Percentiles rank a stretch among this genome's conserved stretches.
Evolutionary conservation across 1,139 yeast genomes (phyloP).

Genomic region (Hansenula sp.): DNA sequence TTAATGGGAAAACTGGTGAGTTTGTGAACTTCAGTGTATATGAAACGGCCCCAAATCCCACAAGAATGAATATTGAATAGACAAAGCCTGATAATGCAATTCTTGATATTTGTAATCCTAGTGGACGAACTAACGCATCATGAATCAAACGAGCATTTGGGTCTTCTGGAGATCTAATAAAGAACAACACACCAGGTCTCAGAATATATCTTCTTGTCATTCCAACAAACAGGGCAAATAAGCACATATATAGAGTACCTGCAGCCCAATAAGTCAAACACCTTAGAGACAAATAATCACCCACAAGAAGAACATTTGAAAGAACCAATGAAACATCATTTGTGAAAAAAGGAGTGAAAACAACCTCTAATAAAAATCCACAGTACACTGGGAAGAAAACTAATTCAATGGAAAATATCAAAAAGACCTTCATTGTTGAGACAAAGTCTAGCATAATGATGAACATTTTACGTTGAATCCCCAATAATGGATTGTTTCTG

Average conservation of each 20-base stretch:
- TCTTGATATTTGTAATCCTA: conserved; percentile 66
- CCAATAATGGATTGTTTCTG: conserved; percentile 40
- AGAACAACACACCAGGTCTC: conserved; percentile 85
- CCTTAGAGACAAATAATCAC: conserved; percentile 21
- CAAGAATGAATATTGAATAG: conserved; percentile 65
- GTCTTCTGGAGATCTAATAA: conserved; percentile 92
- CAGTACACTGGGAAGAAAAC: conserved; percentile 82
- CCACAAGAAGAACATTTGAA: conserved; percentile 21
- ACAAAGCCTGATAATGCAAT: conserved; percentile 72
- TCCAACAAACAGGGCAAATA: conserved; percentile 81
- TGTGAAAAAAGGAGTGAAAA: conserved; percentile 51
- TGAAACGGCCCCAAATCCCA: conserved; percentile 71
- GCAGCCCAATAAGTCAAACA: conserved; percentile 54
- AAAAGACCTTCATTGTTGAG: conserved; percentile 67
- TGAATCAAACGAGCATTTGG: conserved; percentile 86
- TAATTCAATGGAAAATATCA: conserved; percentile 74
- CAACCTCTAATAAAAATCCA: conserved; percentile 72
- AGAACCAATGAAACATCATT: conserved; percentile 23
- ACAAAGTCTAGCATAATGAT: conserved; percentile 50
- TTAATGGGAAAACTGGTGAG: conserved; percentile 15
- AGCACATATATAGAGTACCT: conserved; percentile 86
- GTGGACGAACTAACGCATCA: conserved; percentile 79
- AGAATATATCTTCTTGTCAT: conserved; percentile 71
- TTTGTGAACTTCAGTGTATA: conserved; percentile 21
- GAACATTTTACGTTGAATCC: conserved; percentile 45